Evolutionary conservation across 768 basidiomycete genomes (phyloP).

Genomic region (Lactarius vividus): DNA sequence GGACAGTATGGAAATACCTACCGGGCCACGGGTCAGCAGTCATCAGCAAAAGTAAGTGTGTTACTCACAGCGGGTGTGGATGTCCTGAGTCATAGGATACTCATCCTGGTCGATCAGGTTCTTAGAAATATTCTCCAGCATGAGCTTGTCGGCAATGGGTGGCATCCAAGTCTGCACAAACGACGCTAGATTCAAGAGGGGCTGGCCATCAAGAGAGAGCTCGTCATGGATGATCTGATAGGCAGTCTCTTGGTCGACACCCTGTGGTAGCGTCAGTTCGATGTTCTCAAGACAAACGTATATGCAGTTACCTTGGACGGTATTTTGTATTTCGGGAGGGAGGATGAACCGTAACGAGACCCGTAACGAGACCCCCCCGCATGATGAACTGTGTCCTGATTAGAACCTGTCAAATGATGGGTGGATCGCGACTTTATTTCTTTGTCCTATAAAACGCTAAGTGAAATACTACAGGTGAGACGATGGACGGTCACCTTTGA

Average conservation of each 20-base stretch:
- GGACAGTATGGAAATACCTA: conserved; percentile 53
- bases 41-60: conserved; percentile 15
- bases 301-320: conserved; percentile 45
- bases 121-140: conserved; percentile 63
- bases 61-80: conserved; percentile 22
- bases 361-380: conserved; percentile 43
- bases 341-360: conserved; percentile 61
- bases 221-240: conserved; percentile 67
- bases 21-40: conserved; percentile 45
- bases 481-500: neutral
- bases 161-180: conserved; percentile 71
- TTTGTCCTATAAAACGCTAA: conserved; percentile 43
- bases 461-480: neutral
- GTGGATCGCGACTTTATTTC: conserved; percentile 32
- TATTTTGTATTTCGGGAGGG: conserved; percentile 67
- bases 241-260: conserved; percentile 49
- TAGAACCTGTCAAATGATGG: conserved; percentile 37
- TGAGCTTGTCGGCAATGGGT: conserved; percentile 48
- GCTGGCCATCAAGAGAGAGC: conserved; percentile 52
- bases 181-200: conserved; percentile 60
- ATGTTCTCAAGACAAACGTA: neutral
- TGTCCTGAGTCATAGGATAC: conserved; percentile 55
- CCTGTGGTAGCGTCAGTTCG: conserved; percentile 36
- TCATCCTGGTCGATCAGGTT: conserved; percentile 71
- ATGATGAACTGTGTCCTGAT: conserved; percentile 38